A percentile compares a stretch with the other conserved stretches of the same genome.
Evolutionary conservation across 495 filamentous ascomycete genomes (phyloP).

Genomic region (Aspergillus incahuasiensis): DNA sequence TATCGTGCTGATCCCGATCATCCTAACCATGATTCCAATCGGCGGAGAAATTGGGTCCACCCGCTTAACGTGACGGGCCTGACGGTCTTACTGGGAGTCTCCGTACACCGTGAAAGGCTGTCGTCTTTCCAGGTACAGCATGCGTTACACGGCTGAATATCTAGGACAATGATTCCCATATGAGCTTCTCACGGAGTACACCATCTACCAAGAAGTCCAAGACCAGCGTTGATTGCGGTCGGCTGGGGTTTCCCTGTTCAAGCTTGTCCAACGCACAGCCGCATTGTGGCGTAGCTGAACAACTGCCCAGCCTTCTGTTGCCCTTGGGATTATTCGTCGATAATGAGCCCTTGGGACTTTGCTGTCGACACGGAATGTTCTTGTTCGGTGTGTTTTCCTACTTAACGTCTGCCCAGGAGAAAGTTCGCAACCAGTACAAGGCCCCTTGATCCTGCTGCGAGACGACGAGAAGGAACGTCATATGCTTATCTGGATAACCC

Average conservation of each 20-base stretch:
- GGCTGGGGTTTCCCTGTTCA: not conserved
- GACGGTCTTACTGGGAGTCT: too few relatives aligned
- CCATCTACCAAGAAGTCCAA: too few relatives aligned
- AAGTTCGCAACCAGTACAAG: too few relatives aligned
- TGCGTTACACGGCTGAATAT: not conserved
- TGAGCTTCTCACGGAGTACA: not conserved
- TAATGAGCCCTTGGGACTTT: too few relatives aligned
- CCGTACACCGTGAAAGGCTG: not conserved
- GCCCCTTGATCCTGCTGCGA: too few relatives aligned
- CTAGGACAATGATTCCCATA: not conserved
- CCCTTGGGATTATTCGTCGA: not conserved
- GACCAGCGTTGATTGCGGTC: not conserved
- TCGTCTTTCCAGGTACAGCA: not conserved
- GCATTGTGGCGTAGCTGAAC: not conserved
- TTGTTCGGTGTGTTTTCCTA: too few relatives aligned
- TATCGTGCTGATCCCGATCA: not conserved
- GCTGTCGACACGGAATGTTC: too few relatives aligned
- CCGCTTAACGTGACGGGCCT: too few relatives aligned
- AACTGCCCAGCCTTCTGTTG: not conserved
- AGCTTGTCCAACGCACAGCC: not conserved
- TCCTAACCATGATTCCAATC: not conserved
- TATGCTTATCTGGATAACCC: too few relatives aligned
- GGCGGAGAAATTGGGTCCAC: not conserved
- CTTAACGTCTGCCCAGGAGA: too few relatives aligned
- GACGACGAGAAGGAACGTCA: too few relatives aligned